phyloP scores from a whole-genome alignment of 768 basidiomycete genomes.

The Suillus brevipes region DNA sequence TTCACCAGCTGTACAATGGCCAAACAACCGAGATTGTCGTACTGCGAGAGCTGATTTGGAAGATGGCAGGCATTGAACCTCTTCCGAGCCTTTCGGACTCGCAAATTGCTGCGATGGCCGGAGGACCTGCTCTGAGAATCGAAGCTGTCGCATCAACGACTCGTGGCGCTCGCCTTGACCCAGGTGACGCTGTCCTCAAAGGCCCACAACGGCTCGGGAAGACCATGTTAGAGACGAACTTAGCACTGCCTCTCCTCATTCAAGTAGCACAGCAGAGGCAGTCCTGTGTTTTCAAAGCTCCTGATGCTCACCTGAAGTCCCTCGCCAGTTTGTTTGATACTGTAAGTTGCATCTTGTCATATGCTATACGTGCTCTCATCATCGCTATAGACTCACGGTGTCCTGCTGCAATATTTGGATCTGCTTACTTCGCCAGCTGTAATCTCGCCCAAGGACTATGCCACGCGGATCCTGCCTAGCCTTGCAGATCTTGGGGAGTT shows the following conservation, averaged over 20 bases:
- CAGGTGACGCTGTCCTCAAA: conserved; percentile 60
- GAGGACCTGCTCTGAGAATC: conserved; percentile 81
- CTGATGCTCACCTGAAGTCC: conserved; percentile 80
- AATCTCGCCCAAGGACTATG: conserved; percentile 70
- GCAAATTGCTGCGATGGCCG: conserved; percentile 88
- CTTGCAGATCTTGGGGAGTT: conserved; percentile 68
- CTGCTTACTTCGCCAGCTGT: conserved; percentile 75
- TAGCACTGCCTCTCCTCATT: conserved; percentile 88
- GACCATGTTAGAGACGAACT: conserved; percentile 61
- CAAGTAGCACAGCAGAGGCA: conserved; percentile 92
- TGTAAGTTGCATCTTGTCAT: conserved; percentile 49
- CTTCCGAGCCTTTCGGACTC: conserved; percentile 85
- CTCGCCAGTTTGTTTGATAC: conserved; percentile 86
- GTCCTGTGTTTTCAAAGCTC: conserved; percentile 73
- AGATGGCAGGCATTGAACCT: conserved; percentile 94
- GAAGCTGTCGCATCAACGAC: conserved; percentile 84
- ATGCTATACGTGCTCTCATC: conserved; percentile 21
- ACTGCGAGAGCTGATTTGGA: conserved; percentile 89
- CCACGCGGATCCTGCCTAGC: conserved; percentile 70
- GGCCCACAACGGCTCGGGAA: conserved; percentile 69
- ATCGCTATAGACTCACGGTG: conserved; percentile 75
- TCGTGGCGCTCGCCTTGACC: conserved; percentile 73
- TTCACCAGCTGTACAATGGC: conserved; percentile 82
- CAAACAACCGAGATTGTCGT: conserved; percentile 89
- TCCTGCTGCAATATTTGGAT: conserved; percentile 90